Conservation (phyloP, 1,284 basidiomycete genomes). For the Chalciporus piperatoides region DNA sequence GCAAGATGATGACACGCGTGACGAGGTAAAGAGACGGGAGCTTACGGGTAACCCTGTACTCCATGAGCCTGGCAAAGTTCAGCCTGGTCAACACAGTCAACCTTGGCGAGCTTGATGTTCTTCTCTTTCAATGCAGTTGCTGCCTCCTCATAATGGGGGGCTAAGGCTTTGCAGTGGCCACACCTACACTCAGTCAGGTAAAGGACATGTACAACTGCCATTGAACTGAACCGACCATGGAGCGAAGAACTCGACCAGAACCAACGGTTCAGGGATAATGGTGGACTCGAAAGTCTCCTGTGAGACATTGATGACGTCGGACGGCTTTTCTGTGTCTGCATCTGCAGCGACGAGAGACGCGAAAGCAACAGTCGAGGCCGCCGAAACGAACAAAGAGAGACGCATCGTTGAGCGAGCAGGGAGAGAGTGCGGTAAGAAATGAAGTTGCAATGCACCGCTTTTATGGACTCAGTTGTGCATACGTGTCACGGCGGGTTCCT, state of each 20-base stretch:
- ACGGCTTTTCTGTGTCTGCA: slow-evolving; percentile 51
- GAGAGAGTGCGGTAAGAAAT: neutral
- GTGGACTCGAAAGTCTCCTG: slow-evolving; percentile 67
- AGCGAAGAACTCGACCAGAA: slow-evolving; percentile 96
- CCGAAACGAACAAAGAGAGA: slow-evolving; percentile 49
- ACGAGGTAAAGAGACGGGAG: slow-evolving; percentile 12
- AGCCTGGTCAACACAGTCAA: slow-evolving; percentile 89
- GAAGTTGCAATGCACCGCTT: slow-evolving; percentile 7
- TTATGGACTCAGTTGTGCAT: slow-evolving; percentile 27
- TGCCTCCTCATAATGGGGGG: slow-evolving; percentile 94
- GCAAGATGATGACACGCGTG: neutral
- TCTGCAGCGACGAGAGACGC: slow-evolving; percentile 55
- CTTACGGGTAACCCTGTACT: slow-evolving; percentile 90
- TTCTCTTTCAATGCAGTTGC: slow-evolving; percentile 89
- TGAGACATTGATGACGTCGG: slow-evolving; percentile 83
- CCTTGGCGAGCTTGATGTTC: slow-evolving; percentile 91
- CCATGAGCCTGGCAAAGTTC: slow-evolving; percentile 84
- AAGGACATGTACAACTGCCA: neutral
- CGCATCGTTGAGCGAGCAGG: slow-evolving; percentile 51
- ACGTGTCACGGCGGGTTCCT: slow-evolving; percentile 31
- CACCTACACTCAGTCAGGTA: slow-evolving; percentile 48
- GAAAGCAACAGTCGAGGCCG: slow-evolving; percentile 51
- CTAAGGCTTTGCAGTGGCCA: slow-evolving; percentile 89
- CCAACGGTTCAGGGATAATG: slow-evolving; percentile 70
- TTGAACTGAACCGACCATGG: slow-evolving; percentile 59